These are phyloP conservation scores for Boletus subparvulus DNA, from an alignment of 768 basidiomycete species.

Conservation along the genomic window DNA sequence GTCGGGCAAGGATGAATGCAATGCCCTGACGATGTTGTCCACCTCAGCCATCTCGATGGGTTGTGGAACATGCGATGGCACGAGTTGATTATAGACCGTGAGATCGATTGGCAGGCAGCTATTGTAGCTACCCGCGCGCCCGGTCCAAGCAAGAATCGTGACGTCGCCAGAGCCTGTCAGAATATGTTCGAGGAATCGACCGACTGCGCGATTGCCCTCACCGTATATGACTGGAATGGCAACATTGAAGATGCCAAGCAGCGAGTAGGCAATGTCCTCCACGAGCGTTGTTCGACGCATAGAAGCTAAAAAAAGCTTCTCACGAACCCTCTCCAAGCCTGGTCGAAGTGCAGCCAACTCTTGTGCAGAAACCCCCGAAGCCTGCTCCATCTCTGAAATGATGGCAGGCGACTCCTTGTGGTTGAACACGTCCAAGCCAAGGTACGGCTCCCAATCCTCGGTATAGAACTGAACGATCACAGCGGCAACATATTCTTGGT, in stretches of 20 bases:
- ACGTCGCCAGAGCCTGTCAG: background rate
- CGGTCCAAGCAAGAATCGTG: slow-evolving; percentile 11
- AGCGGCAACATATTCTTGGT: no score
- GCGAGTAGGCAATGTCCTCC: slow-evolving; percentile 9
- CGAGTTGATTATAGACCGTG: background rate
- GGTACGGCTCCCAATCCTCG: no score
- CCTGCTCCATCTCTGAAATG: no score
- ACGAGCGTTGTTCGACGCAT: background rate
- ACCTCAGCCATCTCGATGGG: background rate
- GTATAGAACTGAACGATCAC: no score
- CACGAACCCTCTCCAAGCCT: no score
- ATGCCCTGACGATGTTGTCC: background rate
- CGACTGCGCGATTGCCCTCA: slow-evolving; percentile 2
- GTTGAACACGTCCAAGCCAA: no score
- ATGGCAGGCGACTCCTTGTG: no score
- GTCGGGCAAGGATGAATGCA: background rate
- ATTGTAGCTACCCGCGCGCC: background rate
- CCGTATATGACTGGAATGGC: slow-evolving; percentile 8
- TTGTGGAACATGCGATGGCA: background rate
- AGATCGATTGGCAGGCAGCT: slow-evolving; percentile 1
- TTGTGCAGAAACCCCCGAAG: no score
- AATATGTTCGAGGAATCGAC: slow-evolving; percentile 9
- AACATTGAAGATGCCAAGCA: slow-evolving; percentile 8
- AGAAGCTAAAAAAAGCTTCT: slow-evolving; percentile 10
- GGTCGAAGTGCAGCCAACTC: no score